phyloP scores from a whole-genome alignment of 169 alveolate genomes.

The Plasmodium sp. region DNA sequence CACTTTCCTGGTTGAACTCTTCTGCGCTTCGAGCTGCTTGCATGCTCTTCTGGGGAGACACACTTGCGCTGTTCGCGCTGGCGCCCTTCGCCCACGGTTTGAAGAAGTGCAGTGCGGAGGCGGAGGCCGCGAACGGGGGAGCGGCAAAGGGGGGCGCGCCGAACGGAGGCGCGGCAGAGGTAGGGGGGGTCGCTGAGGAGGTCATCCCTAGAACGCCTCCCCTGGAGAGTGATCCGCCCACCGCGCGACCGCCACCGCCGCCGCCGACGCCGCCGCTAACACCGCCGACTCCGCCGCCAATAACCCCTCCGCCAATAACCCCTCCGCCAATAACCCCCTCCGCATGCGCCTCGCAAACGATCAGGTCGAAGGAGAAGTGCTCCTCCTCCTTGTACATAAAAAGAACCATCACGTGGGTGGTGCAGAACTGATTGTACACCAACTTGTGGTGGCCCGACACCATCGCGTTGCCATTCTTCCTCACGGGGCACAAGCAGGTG shows the following conservation, averaged over 20 bases:
- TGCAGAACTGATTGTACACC: constrained; percentile 34
- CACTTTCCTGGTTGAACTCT: constrained; percentile 16
- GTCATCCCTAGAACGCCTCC: not conserved
- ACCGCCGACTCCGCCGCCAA: not conserved
- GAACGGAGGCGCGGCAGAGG: not conserved
- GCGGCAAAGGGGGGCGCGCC: not conserved
- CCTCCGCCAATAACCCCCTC: too few relatives aligned
- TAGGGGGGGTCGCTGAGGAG: not conserved
- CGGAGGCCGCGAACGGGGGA: not conserved
- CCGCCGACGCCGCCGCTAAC: too few relatives aligned
- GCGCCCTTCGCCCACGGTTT: constrained; percentile 13
- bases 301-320: not conserved
- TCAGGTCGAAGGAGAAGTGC: constrained; percentile 23
- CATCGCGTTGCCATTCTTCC: constrained; percentile 74
- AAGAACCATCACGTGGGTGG: constrained; percentile 33
- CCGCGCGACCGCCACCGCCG: too few relatives aligned
- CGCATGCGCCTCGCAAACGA: constrained; percentile 9
- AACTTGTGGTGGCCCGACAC: constrained; percentile 57
- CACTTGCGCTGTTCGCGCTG: not conserved
- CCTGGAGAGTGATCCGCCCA: not conserved
- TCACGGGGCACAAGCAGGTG: not conserved
- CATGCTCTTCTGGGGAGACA: not conserved
- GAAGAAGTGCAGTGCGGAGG: constrained; percentile 13
- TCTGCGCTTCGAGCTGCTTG: not conserved
- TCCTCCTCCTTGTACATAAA: constrained; percentile 72